Evolutionary conservation across 2,329 filamentous ascomycete species (phyloP), one percentile per base, ranked within the genome.

Genomic region (Colletotrichum lupini): DNA sequence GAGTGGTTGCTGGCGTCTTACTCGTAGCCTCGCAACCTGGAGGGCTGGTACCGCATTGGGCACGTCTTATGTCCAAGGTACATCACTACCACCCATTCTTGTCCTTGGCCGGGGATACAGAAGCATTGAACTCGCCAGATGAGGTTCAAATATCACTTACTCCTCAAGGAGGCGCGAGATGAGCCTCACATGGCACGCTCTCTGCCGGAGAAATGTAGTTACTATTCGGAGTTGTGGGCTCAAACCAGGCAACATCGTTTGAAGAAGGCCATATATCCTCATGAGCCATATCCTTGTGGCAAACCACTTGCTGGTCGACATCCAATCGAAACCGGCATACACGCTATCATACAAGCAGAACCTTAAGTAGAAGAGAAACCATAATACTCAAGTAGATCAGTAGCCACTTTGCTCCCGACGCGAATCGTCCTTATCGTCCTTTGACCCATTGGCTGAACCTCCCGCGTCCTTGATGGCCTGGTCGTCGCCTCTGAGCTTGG

Each of bases 401-500:
- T 87, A 90, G 0, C 89, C 88, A 64, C 85, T 85, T 80, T 91
- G 88, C 78, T 90, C 89, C 73, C 81, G 81, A 66, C 88, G 82
- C 24, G 81, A 75, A 69, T 83, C 83, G 5, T 81, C 80, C 53
- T 82, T 77, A n/a, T 76, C 81, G 5, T 77, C 78, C 5, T 78
- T 77, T 42, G 78, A 80, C 30, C 79, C 82, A 2, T 82, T 83
- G 8, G 88, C 89, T 28, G 85, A 86, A 67, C 88, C 87, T 16
- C 88, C 88, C 0, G 92, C 92, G 75, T 91, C 89, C 77, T 86
- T 86, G 69, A 95, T 94, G 0, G 87, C 93, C 77, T 93, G 86
- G 57, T 95, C 94, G 82, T 98, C 97, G 72, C 97, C 97, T 75
- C 97, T 90, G 77, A 99, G 84, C 85, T 97, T 96, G 64, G 96